phyloP scores from a whole-genome alignment of 2,329 filamentous ascomycete genomes.

The Curvularia lunata region DNA sequence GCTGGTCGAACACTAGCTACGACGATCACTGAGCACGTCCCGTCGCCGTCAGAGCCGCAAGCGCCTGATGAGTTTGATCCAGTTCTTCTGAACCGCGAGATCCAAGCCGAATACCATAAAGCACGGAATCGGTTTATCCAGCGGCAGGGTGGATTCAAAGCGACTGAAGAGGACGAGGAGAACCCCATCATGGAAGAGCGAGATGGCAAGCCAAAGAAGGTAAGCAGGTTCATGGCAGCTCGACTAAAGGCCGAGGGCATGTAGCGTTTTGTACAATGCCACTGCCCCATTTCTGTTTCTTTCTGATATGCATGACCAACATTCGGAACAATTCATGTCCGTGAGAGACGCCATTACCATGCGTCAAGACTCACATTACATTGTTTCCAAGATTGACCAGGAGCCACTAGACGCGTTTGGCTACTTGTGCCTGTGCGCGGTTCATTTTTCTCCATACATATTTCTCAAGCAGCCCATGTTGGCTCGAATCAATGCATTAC shows the following conservation, averaged over 20 bases:
- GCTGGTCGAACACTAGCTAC: slow-evolving; percentile 63
- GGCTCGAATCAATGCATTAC: not conserved
- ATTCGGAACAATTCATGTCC: slow-evolving; percentile 47
- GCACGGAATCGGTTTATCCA: slow-evolving; percentile 84
- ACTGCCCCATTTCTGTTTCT: not conserved
- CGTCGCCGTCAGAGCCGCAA: slow-evolving; percentile 43
- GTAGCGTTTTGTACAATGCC: slow-evolving; percentile 17
- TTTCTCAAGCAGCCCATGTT: not conserved
- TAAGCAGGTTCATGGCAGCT: slow-evolving; percentile 78
- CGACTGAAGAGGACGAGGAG: slow-evolving; percentile 69
- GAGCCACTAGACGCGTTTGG: slow-evolving; percentile 45
- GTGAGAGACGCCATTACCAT: slow-evolving; percentile 46
- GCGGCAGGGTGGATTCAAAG: slow-evolving; percentile 78
- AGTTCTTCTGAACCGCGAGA: slow-evolving; percentile 74
- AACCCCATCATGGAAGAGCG: slow-evolving; percentile 71
- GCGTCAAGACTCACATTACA: slow-evolving; percentile 48
- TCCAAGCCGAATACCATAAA: slow-evolving; percentile 81
- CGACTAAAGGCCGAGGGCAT: slow-evolving; percentile 55
- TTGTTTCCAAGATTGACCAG: slow-evolving; percentile 44
- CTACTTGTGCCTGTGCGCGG: slow-evolving; percentile 37
- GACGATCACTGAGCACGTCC: slow-evolving; percentile 61
- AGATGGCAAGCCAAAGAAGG: slow-evolving; percentile 63
- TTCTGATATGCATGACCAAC: not conserved
- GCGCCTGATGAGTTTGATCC: slow-evolving; percentile 66
- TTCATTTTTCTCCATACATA: slow-evolving; percentile 40